These are phyloP conservation scores for Solanum okadae DNA, from an alignment of 257 asterid species.

Conservation along the genomic window DNA sequence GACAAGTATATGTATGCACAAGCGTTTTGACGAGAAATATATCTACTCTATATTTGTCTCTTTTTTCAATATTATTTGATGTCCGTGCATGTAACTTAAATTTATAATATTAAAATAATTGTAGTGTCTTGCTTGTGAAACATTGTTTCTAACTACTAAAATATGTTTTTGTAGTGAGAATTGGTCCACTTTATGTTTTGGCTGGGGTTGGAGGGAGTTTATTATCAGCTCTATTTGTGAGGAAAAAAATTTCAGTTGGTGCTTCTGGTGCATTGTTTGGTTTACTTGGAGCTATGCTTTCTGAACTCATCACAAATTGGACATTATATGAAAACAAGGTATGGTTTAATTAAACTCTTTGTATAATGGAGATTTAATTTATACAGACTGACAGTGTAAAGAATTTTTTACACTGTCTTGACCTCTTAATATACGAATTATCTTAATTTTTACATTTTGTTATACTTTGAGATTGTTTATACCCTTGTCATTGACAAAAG, in stretches of 20 bases:
- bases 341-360: not conserved
- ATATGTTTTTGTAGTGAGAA: slow-evolving; percentile 31
- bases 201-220: slow-evolving; percentile 85
- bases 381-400: not conserved
- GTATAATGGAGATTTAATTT: not conserved
- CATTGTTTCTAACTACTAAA: not conserved
- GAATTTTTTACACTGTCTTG: not conserved
- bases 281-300: slow-evolving; percentile 82
- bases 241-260: slow-evolving; percentile 63
- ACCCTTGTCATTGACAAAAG: not conserved
- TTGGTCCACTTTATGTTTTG: slow-evolving; percentile 47
- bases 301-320: slow-evolving; percentile 80
- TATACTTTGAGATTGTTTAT: too few species aligned
- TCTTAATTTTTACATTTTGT: not conserved
- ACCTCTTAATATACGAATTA: not conserved
- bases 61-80: not conserved
- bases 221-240: slow-evolving; percentile 51
- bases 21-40: not conserved
- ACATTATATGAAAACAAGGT: slow-evolving; percentile 82
- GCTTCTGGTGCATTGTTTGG: slow-evolving; percentile 95
- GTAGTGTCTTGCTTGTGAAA: not conserved
- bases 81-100: not conserved
- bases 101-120: not conserved
- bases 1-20: not conserved
- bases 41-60: not conserved